phyloP scores from a whole-genome alignment of 169 alveolate genomes.

The Perkinsus marinus region DNA sequence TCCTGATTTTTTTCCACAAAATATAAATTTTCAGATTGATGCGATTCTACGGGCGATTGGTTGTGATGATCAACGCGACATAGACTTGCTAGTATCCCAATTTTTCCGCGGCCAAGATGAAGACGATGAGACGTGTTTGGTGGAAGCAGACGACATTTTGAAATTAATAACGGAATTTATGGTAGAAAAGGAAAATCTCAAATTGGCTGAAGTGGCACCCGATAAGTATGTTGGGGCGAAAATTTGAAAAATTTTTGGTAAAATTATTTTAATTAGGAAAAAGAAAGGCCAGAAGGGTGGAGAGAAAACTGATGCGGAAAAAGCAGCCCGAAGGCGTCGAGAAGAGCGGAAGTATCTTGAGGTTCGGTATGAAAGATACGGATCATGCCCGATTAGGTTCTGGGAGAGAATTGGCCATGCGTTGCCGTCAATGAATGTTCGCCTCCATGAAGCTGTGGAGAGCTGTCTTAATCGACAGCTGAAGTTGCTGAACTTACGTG shows the following conservation, averaged over 20 bases:
- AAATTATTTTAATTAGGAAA: background rate
- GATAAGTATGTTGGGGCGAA: too few species aligned
- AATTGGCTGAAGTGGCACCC: background rate
- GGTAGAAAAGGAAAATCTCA: conserved; percentile 9
- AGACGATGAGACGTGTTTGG: conserved; percentile 23
- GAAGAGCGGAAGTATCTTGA: background rate
- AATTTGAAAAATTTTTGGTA: too few species aligned
- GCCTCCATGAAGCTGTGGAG: background rate
- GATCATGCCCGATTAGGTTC: background rate
- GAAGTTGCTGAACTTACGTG: background rate
- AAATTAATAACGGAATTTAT: conserved; percentile 8
- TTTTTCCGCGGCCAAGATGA: conserved; percentile 23
- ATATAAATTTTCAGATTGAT: background rate
- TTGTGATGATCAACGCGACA: conserved; percentile 9
- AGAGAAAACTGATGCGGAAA: background rate
- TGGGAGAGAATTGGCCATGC: conserved; percentile 5
- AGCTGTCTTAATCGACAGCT: background rate
- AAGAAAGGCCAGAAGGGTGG: background rate
- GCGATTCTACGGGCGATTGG: conserved; percentile 6
- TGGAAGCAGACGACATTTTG: conserved; percentile 25
- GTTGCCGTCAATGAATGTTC: background rate
- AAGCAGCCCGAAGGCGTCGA: background rate
- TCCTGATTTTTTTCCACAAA: too few species aligned
- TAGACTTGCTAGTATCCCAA: conserved; percentile 5
- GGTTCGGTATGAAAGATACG: background rate